Evolutionary conservation across 306 rosid species (phyloP).

Genomic region (Quercus gilva): DNA sequence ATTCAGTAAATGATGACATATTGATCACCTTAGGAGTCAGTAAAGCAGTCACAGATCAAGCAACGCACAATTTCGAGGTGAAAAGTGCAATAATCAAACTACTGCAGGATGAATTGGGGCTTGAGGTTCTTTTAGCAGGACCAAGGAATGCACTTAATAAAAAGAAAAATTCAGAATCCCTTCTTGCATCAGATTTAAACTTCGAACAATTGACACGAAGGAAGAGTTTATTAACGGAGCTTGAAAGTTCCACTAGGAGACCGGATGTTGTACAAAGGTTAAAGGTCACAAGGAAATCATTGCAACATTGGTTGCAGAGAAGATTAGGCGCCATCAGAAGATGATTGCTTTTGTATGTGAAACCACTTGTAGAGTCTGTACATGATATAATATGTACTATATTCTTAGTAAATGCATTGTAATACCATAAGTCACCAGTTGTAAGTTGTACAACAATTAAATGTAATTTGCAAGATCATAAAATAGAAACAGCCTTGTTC

Average conservation of each 20-base stretch:
- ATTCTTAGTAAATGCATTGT: neutral
- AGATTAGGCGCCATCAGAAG: constrained; percentile 27
- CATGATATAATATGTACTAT: constrained; percentile 20
- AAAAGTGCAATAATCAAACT: constrained; percentile 67
- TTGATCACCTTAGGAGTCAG: constrained; percentile 69
- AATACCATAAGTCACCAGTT: constrained; percentile 11
- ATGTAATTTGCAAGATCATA: constrained; percentile 7
- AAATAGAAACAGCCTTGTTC: constrained; percentile 13
- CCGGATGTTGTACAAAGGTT: constrained; percentile 72
- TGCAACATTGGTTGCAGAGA: constrained; percentile 64
- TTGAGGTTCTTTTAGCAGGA: constrained; percentile 56
- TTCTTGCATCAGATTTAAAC: constrained; percentile 22
- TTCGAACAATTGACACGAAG: constrained; percentile 31
- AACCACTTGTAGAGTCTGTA: constrained; percentile 16
- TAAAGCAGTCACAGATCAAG: constrained; percentile 41
- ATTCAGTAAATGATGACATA: constrained; percentile 66
- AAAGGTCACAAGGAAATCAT: constrained; percentile 67
- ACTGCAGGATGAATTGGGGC: constrained; percentile 69
- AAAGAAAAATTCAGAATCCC: constrained; percentile 27
- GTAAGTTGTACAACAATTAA: constrained; percentile 3
- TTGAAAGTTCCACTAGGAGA: constrained; percentile 54
- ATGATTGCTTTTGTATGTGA: constrained; percentile 12
- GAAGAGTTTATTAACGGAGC: constrained; percentile 23
- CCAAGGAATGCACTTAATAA: constrained; percentile 37
- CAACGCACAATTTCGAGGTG: constrained; percentile 43